A percentile compares a stretch with the other conserved stretches of the same genome.
These are phyloP conservation scores for Brassica napus DNA, from an alignment of 345 rosid genomes.

Conservation along the genomic window DNA sequence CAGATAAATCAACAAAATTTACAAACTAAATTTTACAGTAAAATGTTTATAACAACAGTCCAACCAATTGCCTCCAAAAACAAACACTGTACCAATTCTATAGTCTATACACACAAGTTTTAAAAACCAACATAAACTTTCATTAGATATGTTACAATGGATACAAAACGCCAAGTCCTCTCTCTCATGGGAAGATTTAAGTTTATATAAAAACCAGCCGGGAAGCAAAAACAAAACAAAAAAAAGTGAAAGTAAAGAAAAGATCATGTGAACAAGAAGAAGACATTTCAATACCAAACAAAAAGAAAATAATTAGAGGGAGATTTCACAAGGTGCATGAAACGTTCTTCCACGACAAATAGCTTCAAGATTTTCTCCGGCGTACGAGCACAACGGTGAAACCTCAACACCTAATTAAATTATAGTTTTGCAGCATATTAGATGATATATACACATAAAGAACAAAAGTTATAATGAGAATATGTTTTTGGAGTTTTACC, in stretches of 20 bases:
- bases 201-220: constrained; percentile 25
- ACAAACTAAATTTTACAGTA: no score
- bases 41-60: no score
- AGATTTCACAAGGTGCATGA: constrained; percentile 96
- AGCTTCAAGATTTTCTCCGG: constrained; percentile 95
- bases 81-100: neutral
- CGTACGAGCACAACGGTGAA: constrained; percentile 85
- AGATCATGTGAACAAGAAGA: neutral
- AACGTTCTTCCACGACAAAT: constrained; percentile 98
- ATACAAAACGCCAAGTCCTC: constrained; percentile 24
- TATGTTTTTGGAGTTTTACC: constrained; percentile 45
- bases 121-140: constrained; percentile 6
- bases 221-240: neutral
- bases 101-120: neutral
- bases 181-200: constrained; percentile 15
- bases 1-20: no score
- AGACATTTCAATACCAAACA: constrained; percentile 7
- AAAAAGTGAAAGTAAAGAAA: neutral
- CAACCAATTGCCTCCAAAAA: no score
- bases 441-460: neutral
- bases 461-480: neutral
- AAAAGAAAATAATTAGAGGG: constrained; percentile 52
- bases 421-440: neutral
- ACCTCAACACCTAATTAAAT: constrained; percentile 84
- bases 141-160: constrained; percentile 43